Conservation (phyloP, 345 rosid genomes). For the Turnera subulata region DNA sequence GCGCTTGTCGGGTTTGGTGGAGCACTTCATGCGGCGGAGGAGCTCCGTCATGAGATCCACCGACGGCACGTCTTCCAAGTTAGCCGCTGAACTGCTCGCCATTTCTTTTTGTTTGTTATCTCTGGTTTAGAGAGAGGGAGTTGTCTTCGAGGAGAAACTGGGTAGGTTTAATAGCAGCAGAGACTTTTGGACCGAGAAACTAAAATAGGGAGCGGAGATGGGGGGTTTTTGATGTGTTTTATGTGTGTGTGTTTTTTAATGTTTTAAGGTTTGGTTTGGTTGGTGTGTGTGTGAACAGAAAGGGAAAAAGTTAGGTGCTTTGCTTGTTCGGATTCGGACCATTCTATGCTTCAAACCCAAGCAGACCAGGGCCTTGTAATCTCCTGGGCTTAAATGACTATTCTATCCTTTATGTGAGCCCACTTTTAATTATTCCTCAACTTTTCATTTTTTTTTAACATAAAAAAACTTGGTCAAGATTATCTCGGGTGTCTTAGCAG, state of each 20-base stretch:
- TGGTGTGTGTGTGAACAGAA: neutral
- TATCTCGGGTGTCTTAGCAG: too few relatives aligned
- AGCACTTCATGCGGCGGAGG: conserved; percentile 91
- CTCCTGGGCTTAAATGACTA: neutral
- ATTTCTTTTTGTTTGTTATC: too few relatives aligned
- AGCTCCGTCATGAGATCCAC: conserved; percentile 84
- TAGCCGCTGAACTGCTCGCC: conserved; percentile 44
- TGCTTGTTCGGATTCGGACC: conserved; percentile 20
- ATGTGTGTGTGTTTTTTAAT: too few relatives aligned
- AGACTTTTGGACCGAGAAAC: too few relatives aligned
- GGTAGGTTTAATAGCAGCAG: too few relatives aligned
- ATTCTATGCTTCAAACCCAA: conserved; percentile 24
- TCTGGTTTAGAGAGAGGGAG: neutral
- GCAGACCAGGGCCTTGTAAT: too few relatives aligned
- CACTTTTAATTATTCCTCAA: neutral
- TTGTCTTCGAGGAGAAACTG: too few relatives aligned
- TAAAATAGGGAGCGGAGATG: too few relatives aligned
- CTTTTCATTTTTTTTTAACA: neutral
- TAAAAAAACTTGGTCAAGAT: too few relatives aligned
- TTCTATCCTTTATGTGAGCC: neutral
- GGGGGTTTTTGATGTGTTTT: neutral
- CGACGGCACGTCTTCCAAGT: conserved; percentile 78
- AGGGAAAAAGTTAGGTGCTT: neutral
- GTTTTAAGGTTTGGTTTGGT: neutral
- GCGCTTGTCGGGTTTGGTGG: conserved; percentile 85